These are phyloP conservation scores for Nannochloris sp. DNA, from an alignment of 139 green algal genomes.

Conservation along the genomic window DNA sequence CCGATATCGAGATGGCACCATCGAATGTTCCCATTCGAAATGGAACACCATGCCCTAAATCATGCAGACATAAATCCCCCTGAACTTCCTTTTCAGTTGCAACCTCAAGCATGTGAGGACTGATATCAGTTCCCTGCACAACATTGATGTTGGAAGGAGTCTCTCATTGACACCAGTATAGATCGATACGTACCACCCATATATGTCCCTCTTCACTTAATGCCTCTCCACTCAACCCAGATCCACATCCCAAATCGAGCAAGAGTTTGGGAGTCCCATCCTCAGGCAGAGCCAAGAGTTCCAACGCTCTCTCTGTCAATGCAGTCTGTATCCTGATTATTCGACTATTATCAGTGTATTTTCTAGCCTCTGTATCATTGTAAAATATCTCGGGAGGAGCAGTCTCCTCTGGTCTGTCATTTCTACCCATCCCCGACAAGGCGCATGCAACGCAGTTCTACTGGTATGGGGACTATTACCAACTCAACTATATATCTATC, in stretches of 20 bases:
- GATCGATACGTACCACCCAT: conserved; percentile 68
- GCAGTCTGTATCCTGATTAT: conserved; percentile 74
- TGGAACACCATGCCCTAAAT: conserved; percentile 84
- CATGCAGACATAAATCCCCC: conserved; percentile 44
- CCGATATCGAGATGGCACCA: conserved; percentile 63
- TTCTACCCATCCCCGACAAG: conserved; percentile 40
- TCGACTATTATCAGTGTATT: conserved; percentile 90
- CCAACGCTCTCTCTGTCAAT: conserved; percentile 81
- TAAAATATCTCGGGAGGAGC: conserved; percentile 94
- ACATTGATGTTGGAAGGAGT: neutral
- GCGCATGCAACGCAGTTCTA: neutral
- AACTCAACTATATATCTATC: neutral
- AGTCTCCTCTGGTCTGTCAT: conserved; percentile 77
- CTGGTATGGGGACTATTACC: neutral
- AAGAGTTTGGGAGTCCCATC: conserved; percentile 63
- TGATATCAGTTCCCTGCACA: conserved; percentile 79
- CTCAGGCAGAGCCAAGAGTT: conserved; percentile 85
- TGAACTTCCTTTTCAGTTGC: conserved; percentile 24
- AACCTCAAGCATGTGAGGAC: conserved; percentile 62
- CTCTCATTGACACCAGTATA: neutral
- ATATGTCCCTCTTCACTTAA: conserved; percentile 62
- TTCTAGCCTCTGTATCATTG: conserved; percentile 82
- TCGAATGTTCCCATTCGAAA: conserved; percentile 73
- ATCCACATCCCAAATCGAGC: conserved; percentile 90
- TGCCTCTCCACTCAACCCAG: conserved; percentile 69